phyloP scores from a whole-genome alignment of 2,329 filamentous ascomycete genomes.

The Ceratocystis alfenasii region DNA sequence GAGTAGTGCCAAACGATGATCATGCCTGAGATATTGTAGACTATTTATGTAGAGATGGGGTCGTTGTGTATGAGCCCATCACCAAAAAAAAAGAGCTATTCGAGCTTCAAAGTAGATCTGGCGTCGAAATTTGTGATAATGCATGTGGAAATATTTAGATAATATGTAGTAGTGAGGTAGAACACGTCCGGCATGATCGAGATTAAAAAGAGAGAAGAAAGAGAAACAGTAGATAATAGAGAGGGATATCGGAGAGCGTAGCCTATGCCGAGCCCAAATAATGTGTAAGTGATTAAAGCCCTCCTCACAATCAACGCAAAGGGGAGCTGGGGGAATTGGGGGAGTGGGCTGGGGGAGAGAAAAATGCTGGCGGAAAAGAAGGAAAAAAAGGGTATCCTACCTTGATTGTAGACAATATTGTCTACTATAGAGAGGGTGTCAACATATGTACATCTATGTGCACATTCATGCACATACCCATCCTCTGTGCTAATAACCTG shows the following conservation, averaged over 20 bases:
- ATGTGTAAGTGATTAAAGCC: conserved; percentile 18
- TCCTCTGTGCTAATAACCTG: not conserved
- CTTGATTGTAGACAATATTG: not conserved
- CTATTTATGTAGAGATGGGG: not conserved
- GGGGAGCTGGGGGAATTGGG: conserved; percentile 3
- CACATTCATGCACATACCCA: not conserved
- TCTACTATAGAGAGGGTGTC: not conserved
- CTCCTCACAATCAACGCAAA: conserved; percentile 18
- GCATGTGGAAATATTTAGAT: conserved; percentile 8
- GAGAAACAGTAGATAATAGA: conserved; percentile 10
- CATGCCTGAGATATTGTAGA: not conserved
- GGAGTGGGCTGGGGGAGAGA: not conserved
- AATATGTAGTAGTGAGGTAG: not conserved
- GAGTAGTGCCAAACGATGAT: not conserved
- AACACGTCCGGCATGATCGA: conserved; percentile 12
- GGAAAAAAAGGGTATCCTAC: conserved; percentile 9
- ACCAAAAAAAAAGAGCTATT: not conserved
- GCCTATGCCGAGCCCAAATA: conserved; percentile 17
- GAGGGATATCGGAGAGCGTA: conserved; percentile 17
- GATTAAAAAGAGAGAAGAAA: conserved; percentile 9
- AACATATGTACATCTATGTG: not conserved
- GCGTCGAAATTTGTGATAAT: not conserved
- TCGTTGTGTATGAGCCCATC: not conserved
- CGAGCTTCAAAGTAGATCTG: not conserved
- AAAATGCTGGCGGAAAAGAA: not conserved